phyloP scores from a whole-genome alignment of 306 rosid genomes.

The Delonix regia region DNA sequence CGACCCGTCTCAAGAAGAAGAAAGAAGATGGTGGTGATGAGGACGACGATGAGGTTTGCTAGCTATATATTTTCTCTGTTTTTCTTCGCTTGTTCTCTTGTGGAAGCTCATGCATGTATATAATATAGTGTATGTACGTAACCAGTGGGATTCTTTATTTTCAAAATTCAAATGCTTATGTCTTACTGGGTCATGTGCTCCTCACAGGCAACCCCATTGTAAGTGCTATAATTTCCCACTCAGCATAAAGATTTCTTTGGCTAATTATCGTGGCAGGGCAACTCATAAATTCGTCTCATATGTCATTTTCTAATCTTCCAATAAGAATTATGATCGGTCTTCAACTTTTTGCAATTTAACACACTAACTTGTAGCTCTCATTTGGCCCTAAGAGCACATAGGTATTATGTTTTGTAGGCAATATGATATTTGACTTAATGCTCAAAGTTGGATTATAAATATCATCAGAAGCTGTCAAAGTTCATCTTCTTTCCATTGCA shows the following conservation, averaged over 20 bases:
- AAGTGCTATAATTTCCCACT: background rate
- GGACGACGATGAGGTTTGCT: conserved; percentile 68
- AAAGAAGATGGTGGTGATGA: conserved; percentile 68
- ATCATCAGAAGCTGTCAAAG: background rate
- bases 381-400: background rate
- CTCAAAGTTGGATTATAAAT: background rate
- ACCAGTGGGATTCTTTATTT: background rate
- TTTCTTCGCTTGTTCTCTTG: background rate
- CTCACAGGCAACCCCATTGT: background rate
- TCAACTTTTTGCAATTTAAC: background rate
- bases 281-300: background rate
- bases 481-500: background rate
- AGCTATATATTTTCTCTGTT: conserved; percentile 7
- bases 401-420: background rate
- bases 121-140: background rate
- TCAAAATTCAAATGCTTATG: background rate
- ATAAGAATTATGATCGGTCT: background rate
- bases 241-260: background rate
- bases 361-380: background rate
- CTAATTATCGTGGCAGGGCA: background rate
- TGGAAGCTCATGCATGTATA: background rate
- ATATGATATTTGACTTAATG: background rate
- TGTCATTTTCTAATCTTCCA: background rate
- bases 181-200: background rate
- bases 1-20: conserved; percentile 84